Conservation (phyloP, 768 basidiomycete genomes). For the Fibroporia radiculosa region DNA sequence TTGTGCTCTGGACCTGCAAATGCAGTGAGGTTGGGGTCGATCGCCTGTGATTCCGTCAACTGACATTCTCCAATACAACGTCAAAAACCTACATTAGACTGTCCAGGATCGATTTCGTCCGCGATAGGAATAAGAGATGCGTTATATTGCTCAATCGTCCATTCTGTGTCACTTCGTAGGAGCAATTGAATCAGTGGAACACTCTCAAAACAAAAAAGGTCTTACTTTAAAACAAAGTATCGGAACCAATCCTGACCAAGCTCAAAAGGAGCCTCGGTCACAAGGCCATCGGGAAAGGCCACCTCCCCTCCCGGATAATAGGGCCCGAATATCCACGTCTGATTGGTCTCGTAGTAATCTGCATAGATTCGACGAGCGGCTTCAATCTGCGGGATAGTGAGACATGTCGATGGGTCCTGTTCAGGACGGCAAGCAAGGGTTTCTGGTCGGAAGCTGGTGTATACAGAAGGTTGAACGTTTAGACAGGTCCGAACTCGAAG, state of each 20-base stretch:
- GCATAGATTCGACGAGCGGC: constrained; percentile 21
- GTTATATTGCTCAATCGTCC: constrained; percentile 13
- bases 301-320: constrained; percentile 24
- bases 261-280: constrained; percentile 11
- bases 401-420: constrained; percentile 19
- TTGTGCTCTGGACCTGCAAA: constrained; percentile 16
- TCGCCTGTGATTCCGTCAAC: too few relatives aligned
- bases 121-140: constrained; percentile 9
- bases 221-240: constrained; percentile 19
- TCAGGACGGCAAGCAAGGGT: constrained; percentile 20
- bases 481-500: too few relatives aligned
- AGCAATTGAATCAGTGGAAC: too few relatives aligned
- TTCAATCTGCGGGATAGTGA: constrained; percentile 20
- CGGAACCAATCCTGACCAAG: constrained; percentile 10
- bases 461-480: too few relatives aligned
- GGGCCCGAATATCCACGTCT: constrained; percentile 17
- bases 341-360: constrained; percentile 20
- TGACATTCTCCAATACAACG: too few relatives aligned
- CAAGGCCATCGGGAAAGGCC: constrained; percentile 12
- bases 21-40: constrained; percentile 16
- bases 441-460: constrained; percentile 23
- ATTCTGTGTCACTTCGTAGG: constrained; percentile 16
- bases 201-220: background rate
- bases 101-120: constrained; percentile 17
- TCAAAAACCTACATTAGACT: constrained; percentile 10